Conservation (phyloP, 805 yeast species). For the Debaryomyces maramus region DNA sequence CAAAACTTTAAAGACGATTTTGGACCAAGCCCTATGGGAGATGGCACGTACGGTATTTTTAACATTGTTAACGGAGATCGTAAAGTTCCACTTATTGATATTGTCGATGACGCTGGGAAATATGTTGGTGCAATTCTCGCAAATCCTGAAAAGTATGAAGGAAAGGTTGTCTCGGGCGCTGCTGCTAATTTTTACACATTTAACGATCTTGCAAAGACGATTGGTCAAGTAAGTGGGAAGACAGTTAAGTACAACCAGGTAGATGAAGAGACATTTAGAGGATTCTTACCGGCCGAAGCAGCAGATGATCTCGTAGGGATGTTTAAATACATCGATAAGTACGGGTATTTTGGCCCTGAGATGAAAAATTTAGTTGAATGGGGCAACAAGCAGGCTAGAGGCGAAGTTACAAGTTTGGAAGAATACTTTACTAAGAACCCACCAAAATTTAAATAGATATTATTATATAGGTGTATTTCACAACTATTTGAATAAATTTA, state of each 20-base stretch:
- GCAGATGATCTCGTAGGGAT: not conserved
- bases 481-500: too few relatives aligned
- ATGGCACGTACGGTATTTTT: conserved; percentile 3
- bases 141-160: conserved; percentile 6
- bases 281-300: not conserved
- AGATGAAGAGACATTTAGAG: not conserved
- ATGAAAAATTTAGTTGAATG: conserved; percentile 1
- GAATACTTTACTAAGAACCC: not conserved
- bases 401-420: conserved; percentile 1
- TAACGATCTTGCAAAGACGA: conserved; percentile 1
- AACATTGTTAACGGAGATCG: conserved; percentile 3
- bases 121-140: conserved; percentile 7
- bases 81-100: conserved; percentile 6
- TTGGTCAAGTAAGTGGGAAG: conserved; percentile 2
- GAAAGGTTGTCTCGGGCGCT: conserved; percentile 4
- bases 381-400: conserved; percentile 3
- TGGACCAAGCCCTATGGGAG: not conserved
- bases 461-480: too few relatives aligned
- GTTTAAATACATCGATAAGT: conserved; percentile 1
- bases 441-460: not conserved
- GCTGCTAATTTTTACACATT: not conserved
- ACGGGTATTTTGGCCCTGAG: conserved; percentile 2
- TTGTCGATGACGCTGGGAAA: conserved; percentile 6
- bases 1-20: conserved; percentile 4
- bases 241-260: conserved; percentile 2